phyloP scores from a whole-genome alignment of 1,284 basidiomycete genomes.

The Fomitopsis palustris region DNA sequence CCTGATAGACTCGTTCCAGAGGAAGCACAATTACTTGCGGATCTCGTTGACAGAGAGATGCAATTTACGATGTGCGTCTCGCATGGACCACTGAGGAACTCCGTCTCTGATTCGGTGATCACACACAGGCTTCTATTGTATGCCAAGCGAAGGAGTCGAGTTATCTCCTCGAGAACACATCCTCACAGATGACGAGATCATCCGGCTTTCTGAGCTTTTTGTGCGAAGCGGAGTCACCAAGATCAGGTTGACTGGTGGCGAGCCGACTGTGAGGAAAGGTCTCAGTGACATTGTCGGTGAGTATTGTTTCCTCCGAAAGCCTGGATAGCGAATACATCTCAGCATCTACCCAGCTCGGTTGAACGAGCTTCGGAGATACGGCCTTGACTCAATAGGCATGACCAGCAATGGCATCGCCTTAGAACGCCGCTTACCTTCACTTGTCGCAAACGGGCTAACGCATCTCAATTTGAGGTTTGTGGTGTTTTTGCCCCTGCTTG shows the following conservation, averaged over 20 bases:
- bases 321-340: constrained; percentile 3
- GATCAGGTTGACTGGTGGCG: constrained; percentile 85
- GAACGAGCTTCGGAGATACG: constrained; percentile 51
- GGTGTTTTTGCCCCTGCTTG: neutral
- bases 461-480: constrained; percentile 84
- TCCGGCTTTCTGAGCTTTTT: constrained; percentile 75
- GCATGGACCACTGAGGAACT: neutral
- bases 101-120: constrained; percentile 9
- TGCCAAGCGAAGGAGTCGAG: constrained; percentile 81
- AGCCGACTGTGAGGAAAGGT: constrained; percentile 84
- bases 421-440: constrained; percentile 63
- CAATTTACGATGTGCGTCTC: constrained; percentile 74
- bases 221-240: constrained; percentile 83
- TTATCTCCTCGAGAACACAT: constrained; percentile 70
- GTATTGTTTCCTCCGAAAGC: constrained; percentile 16
- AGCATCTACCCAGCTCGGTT: constrained; percentile 42
- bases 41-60: constrained; percentile 87
- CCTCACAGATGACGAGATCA: constrained; percentile 73
- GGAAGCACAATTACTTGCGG: constrained; percentile 79
- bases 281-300: constrained; percentile 69
- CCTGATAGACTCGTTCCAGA: constrained; percentile 64
- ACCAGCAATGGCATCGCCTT: constrained; percentile 82
- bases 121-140: constrained; percentile 79
- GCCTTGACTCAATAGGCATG: constrained; percentile 79
- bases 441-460: constrained; percentile 73